Evolutionary conservation across 2,329 filamentous ascomycete genomes (phyloP), one percentile per base, ranked within the genome.

Genomic region (Nemania sp.): DNA sequence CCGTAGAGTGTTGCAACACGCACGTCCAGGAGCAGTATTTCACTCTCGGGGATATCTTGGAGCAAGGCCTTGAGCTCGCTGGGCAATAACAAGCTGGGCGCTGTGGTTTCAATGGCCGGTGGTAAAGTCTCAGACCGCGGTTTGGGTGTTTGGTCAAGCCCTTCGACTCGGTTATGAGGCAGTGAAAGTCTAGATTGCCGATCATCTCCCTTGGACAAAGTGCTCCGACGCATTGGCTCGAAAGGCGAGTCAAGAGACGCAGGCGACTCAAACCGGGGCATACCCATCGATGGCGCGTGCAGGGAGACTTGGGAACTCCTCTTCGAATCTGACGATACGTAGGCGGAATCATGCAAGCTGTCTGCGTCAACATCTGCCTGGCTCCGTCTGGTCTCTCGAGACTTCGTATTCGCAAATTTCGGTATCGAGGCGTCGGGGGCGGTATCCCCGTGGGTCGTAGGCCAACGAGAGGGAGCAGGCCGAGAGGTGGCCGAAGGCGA

Each of bases 1-100:
- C 87, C 84, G 71, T 90, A 97, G 66, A 94, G 91, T 18, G 92
- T 92, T 29, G 89, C 91, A 0, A 96, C 92, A 40, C 95, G 87
- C 20, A 98, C 84, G 73, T 99, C 95, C 4, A 99, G 79, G 1
- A 98, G 73, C 34, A 99, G 78, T 0, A 91, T 67, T 0, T 80
- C 77, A 7, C 75, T 70, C 9, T 76, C 69, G 0, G 72, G 57
- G 2, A 75, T 66, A 2, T 70, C 72, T 50, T 82, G 76, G 12
- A 91, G 72, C 42, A 91, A 74, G 9, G 83, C 79, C 62, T 80
- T 83, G 13, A 90, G 79, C 32, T 84, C 77, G 1, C 78, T 74
- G 2, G 81, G 78, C 0, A 82, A 74, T 29, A 91, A 80, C 76
- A 89, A 78, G 1, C 74, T 72, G 1, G 83, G 79, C 0, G 74